Evolutionary conservation across 257 asterid species (phyloP), one percentile per base, ranked within the genome.

Genomic region (Vinca minor): DNA sequence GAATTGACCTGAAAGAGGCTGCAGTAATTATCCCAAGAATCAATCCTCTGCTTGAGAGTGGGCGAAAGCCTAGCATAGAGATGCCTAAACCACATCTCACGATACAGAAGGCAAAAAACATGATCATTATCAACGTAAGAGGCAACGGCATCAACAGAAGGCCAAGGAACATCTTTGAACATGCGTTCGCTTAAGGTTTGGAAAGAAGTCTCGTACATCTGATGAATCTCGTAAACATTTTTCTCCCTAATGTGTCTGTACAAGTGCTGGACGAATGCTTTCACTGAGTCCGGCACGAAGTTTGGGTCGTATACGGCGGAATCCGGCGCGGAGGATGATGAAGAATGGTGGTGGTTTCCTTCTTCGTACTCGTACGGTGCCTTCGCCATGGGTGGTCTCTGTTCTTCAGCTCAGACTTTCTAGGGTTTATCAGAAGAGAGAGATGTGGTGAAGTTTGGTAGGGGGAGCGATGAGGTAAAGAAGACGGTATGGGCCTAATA

Each of bases 71-170:
- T 78, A 1, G 97, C 98, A 62, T 79, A 93, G 79, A 93, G 79
- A 58, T 93, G 98, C 3, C 98, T 87, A 66, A 77, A 89, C 96
- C 97, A 93, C 96, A 93, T 93, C 81, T 93, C 99, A 1, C 95
- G 95, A 57, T 93, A 93, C 38, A 93, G 85, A 87, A 93, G 82
- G 78, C 98, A 84, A 64, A 93, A 93, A 1, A 93, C 98, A 34
- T 85, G 97, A 63, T 93, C 99, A 44, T 93, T 87, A 42, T 93
- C 99, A 28, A 89, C 95, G 72, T 74, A 85, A 13, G 85, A 68
- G 3, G 97, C 84, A 26, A 93, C 95, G 23, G 96, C 91, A 14
- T 93, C 99, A 7, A 83, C 99, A 29, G 94, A 84, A 4, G 99
- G 99, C 97, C 99, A 89, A 1, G 96, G 90, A 5, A 84, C 67